These are phyloP conservation scores for Sanghuangporus baumii DNA, from an alignment of 1,284 basidiomycete genomes.

Conservation along the genomic window DNA sequence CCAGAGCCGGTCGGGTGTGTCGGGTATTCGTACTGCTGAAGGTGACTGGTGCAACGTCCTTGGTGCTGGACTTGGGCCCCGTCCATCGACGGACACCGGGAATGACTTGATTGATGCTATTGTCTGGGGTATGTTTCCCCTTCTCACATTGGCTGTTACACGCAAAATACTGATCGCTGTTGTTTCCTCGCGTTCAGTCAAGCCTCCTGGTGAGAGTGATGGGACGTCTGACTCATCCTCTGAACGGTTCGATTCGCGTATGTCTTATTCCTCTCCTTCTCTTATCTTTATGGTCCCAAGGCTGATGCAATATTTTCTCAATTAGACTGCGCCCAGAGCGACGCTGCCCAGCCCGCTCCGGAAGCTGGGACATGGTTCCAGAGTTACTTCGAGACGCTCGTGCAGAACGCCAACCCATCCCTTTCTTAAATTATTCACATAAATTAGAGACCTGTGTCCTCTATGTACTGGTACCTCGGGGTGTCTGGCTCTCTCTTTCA, in stretches of 20 bases:
- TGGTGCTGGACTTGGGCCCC: constrained; percentile 20
- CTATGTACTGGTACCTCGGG: neutral
- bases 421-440: constrained; percentile 14
- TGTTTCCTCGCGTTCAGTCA: constrained; percentile 15
- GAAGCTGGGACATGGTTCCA: constrained; percentile 27
- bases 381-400: constrained; percentile 24
- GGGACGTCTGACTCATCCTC: constrained; percentile 26
- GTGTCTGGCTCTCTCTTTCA: too few relatives aligned
- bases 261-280: neutral
- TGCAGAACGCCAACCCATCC: constrained; percentile 26
- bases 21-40: constrained; percentile 19
- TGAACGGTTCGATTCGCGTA: constrained; percentile 24
- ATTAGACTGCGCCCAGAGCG: constrained; percentile 21
- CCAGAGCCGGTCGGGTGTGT: constrained; percentile 19
- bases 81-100: constrained; percentile 20
- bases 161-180: constrained; percentile 15
- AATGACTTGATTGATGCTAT: constrained; percentile 20
- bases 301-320: neutral
- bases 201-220: constrained; percentile 27
- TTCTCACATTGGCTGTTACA: neutral
- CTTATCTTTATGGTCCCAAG: neutral
- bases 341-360: constrained; percentile 25
- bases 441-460: neutral
- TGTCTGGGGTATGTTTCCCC: constrained; percentile 14
- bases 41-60: constrained; percentile 22